Evolutionary conservation across 345 rosid species (phyloP), one percentile per base, ranked within the genome.

Genomic region (Syzygium aqueum): DNA sequence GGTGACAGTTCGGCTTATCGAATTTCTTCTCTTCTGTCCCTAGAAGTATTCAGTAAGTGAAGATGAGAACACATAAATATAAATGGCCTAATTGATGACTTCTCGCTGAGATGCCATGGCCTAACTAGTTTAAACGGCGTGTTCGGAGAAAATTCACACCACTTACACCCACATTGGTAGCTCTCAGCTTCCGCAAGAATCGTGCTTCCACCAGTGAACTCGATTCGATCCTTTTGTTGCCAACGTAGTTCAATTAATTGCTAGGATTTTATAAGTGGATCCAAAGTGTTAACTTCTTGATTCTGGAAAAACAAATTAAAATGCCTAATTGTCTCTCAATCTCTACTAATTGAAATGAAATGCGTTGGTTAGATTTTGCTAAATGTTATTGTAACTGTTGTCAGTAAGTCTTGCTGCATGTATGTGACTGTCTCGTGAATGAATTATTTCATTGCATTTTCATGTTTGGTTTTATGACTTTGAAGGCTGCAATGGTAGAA

Each of bases 401-500:
- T 73, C 27, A 9, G 14, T 21, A 0, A 21, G 27, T 37, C 49
- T 73, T 0, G 27, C 14, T 1, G 49, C 27, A 19, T 21, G 82
- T 10, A 46, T 0, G 49, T 73, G 23, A 7, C 11, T 2, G 10
- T 21, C 49, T 52, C 78, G n/a, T 40, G 86, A 86, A 21, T 22
- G 50, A 33, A 10, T 61, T 43, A 10, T 50, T 86, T 65, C 46
- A 51, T 50, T 21, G 43, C 85, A n/a, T 52, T 33, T 50, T 25
- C 51, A 51, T 54, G 21, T 2, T 77, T 56, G 78, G 25, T 3
- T 53, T 86, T 87, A 54, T 51, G 63, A 57, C 88, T 73, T 30
- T 91, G 87, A 90, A 96, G 98, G 87, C 53, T 49, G 87, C 49
- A 85, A 91, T 93, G 88, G 91, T 90, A 73, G 92, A 90, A 87